These are phyloP conservation scores for Rhipidocladum racemiflorum DNA, from an alignment of 176 grass and related monocot genomes.

Conservation along the genomic window DNA sequence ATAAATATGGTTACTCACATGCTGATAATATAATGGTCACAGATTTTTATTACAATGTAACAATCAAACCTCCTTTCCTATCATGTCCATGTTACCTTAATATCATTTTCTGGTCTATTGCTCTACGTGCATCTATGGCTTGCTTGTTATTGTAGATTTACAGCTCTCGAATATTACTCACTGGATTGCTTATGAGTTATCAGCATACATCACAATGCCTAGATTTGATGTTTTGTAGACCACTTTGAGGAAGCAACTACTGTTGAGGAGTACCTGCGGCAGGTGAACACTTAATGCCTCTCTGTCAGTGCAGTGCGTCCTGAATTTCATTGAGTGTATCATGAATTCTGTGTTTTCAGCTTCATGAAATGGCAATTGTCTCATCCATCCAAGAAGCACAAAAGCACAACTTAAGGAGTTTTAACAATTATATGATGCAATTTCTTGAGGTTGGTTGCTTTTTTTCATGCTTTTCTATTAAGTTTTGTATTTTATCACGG, in stretches of 20 bases:
- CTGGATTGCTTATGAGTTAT: not conserved
- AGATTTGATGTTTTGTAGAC: conserved; percentile 17
- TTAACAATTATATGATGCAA: conserved; percentile 92
- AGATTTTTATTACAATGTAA: not conserved
- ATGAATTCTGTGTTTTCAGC: conserved; percentile 46
- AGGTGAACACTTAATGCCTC: conserved; percentile 42
- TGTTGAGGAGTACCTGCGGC: conserved; percentile 89
- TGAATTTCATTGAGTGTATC: conserved; percentile 25
- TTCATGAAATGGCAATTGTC: conserved; percentile 94
- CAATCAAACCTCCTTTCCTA: not conserved
- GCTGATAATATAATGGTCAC: not conserved
- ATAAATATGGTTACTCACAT: not conserved
- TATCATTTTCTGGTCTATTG: not conserved
- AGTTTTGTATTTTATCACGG: conserved; percentile 14
- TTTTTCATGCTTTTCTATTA: conserved; percentile 35
- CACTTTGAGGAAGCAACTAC: conserved; percentile 95
- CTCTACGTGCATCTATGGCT: not conserved
- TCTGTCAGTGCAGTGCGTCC: conserved; percentile 13
- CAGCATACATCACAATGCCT: conserved; percentile 4
- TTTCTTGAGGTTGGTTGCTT: conserved; percentile 71
- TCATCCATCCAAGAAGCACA: conserved; percentile 99
- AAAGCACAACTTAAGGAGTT: conserved; percentile 95
- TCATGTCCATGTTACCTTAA: not conserved
- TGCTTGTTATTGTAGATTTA: conserved; percentile 6
- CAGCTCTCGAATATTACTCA: not conserved